Base-by-base conservation (phyloP, 352 stramenopile genomes). In the Pythium folliculosum region DNA sequence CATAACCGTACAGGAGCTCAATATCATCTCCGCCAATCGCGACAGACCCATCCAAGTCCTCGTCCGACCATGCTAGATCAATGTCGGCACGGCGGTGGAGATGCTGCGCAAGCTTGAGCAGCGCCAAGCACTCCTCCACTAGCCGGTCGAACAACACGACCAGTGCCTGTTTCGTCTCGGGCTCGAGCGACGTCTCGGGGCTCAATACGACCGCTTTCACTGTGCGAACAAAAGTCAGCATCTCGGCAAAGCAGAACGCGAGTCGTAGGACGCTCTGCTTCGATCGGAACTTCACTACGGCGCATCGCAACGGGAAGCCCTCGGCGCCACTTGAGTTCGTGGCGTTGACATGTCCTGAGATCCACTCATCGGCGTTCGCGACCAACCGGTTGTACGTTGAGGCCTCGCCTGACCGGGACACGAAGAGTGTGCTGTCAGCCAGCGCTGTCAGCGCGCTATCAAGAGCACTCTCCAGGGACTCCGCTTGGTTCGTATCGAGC, bases 61-160 rank as follows among this genome's bases (percentile, higher is more conserved):
- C 84, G 35, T 91, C 80, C 13, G 81, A 82, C 48, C 80, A 66
- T 3, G 77, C 79, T 12, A 93, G 60, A 60, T 93, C 85, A 21
- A 93, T 88, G 51, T 93, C 84, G 8, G 75, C 76, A 23, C 82
- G 82, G 23, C 82, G 81, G 65, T 88, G 77, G 43, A 93, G 77
- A 50, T 89, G 67, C 53, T 90, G 84, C 1, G 72, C 75, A 21
- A 88, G 70, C 45, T 76, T 88, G 32, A 84, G 44, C 21, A 88
- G 49, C 8, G 75, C 76, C 0, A 77, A 52, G 22, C 81, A 66
- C 64, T 87, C 81, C 51, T 86, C 81, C 0, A 83, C 56, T 17
- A 77, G 65, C 40, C 73, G 74, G 25, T 88, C 78, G 16, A 74
- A 54, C n/a, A 70, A 25, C 27, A 32, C 9, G 6, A 16, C 38